Evolutionary conservation across 179 eudicot genomes (phyloP).

Genomic region (Amaranthus tricolor): DNA sequence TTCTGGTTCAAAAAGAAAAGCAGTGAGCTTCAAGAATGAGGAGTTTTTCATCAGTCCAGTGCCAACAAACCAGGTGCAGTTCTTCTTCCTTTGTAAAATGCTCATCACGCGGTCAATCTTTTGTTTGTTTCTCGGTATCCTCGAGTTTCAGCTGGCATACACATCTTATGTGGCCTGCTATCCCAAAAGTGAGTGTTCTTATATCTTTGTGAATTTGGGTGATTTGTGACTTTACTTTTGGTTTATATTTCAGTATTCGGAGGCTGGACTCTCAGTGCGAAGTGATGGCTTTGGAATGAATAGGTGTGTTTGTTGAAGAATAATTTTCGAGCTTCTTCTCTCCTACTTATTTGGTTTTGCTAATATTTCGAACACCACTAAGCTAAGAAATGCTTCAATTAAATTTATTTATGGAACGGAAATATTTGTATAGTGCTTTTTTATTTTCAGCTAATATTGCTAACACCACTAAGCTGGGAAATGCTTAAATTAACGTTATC

Average conservation of each 20-base stretch:
- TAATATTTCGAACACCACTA: not conserved
- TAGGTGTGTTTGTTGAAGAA: conserved; percentile 39
- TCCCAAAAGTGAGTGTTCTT: not conserved
- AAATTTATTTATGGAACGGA: not conserved
- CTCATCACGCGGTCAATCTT: not conserved
- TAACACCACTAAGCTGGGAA: no score
- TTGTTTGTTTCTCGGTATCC: not conserved
- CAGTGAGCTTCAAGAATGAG: conserved; percentile 73
- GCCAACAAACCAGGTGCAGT: conserved; percentile 71
- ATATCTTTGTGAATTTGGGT: not conserved
- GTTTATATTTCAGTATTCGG: conserved; percentile 60
- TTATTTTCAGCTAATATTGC: not conserved
- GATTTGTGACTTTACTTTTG: conserved; percentile 5
- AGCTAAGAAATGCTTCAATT: not conserved
- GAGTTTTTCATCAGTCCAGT: conserved; percentile 82
- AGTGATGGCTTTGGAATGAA: conserved; percentile 68
- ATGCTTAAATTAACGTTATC: no score
- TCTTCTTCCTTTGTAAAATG: not conserved
- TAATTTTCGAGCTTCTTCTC: not conserved
- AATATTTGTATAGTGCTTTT: not conserved
- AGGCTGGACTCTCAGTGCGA: conserved; percentile 81
- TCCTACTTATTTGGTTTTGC: not conserved
- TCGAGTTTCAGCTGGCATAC: not conserved
- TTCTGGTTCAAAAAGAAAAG: conserved; percentile 82
- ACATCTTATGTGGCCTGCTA: conserved; percentile 1